These are phyloP conservation scores for Populus hybrid DNA, from an alignment of 441 rosid genomes.

Conservation along the genomic window DNA sequence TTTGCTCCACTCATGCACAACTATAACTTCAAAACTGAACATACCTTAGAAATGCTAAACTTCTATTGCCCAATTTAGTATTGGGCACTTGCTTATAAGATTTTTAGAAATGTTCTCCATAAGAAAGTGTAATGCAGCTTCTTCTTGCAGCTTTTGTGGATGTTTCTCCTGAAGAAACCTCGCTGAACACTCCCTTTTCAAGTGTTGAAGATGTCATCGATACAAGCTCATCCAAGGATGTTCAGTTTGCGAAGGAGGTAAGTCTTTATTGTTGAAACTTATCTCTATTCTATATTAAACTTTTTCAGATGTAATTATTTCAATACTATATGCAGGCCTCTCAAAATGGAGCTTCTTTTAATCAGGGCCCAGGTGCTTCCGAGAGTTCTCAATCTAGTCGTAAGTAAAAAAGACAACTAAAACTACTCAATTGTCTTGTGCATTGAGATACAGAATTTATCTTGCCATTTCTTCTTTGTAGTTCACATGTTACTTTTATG, in stretches of 20 bases:
- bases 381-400: constrained; percentile 48
- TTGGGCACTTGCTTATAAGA: background rate
- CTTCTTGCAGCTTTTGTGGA: constrained; percentile 76
- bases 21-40: background rate
- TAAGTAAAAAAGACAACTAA: constrained; percentile 29
- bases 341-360: constrained; percentile 73
- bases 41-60: background rate
- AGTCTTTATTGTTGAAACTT: constrained; percentile 19
- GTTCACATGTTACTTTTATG: background rate
- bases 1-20: background rate
- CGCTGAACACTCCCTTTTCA: constrained; percentile 60
- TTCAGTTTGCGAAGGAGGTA: constrained; percentile 48
- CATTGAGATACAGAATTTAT: too few species aligned
- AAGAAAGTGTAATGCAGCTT: constrained; percentile 23
- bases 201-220: constrained; percentile 52
- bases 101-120: background rate
- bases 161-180: constrained; percentile 73
- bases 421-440: background rate
- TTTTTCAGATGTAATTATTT: constrained; percentile 16
- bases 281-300: background rate
- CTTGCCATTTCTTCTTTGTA: too few species aligned
- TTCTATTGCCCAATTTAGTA: background rate
- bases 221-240: constrained; percentile 46
- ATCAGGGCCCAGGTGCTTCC: constrained; percentile 36
- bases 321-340: constrained; percentile 41